Percentiles rank a stretch among this genome's conserved stretches.
These are phyloP conservation scores for Tillandsia fasciculata DNA, from an alignment of 176 grass and related monocot species.

Conservation along the genomic window DNA sequence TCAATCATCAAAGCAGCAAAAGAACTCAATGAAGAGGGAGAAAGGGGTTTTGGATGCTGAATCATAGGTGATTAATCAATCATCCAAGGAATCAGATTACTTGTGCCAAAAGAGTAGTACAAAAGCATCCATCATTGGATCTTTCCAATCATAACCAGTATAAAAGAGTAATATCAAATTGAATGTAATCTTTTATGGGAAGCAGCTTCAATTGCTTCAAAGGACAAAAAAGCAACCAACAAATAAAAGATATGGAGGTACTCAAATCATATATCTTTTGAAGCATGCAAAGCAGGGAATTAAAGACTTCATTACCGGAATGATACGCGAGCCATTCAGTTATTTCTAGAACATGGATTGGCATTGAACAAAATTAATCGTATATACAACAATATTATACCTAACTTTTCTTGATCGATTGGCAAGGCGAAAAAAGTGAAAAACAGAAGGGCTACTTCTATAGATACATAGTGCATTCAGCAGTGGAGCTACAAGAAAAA, in stretches of 20 bases:
- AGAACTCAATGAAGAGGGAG: neutral
- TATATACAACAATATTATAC: neutral
- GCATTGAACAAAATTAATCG: neutral
- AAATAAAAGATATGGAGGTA: neutral
- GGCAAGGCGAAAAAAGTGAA: neutral
- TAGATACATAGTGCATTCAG: conserved; percentile 8
- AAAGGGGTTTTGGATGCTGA: neutral
- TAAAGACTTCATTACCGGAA: neutral
- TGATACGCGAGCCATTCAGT: neutral
- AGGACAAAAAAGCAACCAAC: neutral
- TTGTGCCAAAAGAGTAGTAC: neutral
- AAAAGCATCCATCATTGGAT: neutral
- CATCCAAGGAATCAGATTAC: neutral
- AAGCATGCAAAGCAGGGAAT: neutral
- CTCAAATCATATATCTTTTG: neutral
- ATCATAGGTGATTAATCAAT: neutral
- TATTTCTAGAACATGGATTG: neutral
- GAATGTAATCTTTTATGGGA: neutral
- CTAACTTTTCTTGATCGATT: neutral
- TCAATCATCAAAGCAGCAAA: neutral
- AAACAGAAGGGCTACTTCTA: neutral
- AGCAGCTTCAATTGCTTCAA: neutral
- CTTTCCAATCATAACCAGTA: neutral
- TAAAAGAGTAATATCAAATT: neutral
- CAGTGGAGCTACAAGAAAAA: conserved; percentile 3